Percentiles rank a stretch among this genome's conserved stretches.
Conservation (phyloP, 1,284 basidiomycete genomes). For the Malassezia furfur region DNA sequence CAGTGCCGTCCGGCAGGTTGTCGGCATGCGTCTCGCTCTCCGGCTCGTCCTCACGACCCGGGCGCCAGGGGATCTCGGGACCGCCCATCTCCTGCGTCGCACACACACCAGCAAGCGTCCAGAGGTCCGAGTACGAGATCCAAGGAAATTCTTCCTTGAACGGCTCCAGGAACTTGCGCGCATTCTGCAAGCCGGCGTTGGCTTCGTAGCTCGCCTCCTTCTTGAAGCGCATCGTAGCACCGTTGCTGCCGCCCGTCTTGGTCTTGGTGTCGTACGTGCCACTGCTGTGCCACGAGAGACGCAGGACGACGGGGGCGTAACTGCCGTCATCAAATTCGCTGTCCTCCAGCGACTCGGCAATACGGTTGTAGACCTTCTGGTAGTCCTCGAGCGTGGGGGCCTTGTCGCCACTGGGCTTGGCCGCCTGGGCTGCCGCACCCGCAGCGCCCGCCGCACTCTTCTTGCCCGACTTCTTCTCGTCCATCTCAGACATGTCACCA, state of each 20-base stretch:
- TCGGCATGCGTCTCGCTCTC: slow-evolving; percentile 47
- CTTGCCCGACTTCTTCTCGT: neutral
- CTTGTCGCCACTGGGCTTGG: neutral
- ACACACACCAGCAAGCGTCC: slow-evolving; percentile 51
- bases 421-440: neutral
- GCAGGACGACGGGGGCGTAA: slow-evolving; percentile 42
- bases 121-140: slow-evolving; percentile 53
- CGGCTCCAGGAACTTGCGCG: slow-evolving; percentile 53
- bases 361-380: slow-evolving; percentile 45
- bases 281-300: slow-evolving; percentile 45
- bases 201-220: slow-evolving; percentile 49
- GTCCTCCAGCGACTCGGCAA: slow-evolving; percentile 36
- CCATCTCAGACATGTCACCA: neutral
- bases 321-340: slow-evolving; percentile 46
- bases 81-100: slow-evolving; percentile 54
- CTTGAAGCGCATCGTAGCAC: slow-evolving; percentile 50
- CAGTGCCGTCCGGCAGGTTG: slow-evolving; percentile 52
- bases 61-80: slow-evolving; percentile 50
- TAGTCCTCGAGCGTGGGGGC: slow-evolving; percentile 25
- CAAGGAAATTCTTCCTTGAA: slow-evolving; percentile 53
- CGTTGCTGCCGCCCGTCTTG: slow-evolving; percentile 54
- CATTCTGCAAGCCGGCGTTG: slow-evolving; percentile 52
- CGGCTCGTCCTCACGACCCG: slow-evolving; percentile 52
- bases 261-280: slow-evolving; percentile 46
- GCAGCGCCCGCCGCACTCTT: neutral